phyloP scores from a whole-genome alignment of 2,329 filamentous ascomycete species.

The Monosporascus sp. region DNA sequence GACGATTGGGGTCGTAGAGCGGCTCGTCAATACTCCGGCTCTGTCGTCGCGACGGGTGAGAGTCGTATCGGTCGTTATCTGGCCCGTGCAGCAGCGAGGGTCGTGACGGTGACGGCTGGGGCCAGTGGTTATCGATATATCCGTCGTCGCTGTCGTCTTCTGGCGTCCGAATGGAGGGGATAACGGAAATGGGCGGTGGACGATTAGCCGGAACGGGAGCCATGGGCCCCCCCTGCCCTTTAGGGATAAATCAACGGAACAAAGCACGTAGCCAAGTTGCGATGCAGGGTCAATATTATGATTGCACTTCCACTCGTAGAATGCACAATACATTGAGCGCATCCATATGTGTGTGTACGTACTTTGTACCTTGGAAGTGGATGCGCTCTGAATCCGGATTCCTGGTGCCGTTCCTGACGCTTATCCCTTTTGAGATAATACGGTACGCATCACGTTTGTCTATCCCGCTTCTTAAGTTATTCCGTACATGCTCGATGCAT shows the following conservation, averaged over 20 bases:
- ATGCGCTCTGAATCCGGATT: no score
- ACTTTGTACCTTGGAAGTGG: no score
- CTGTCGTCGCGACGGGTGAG: constrained; percentile 1
- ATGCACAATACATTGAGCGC: no score
- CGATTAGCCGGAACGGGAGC: constrained; percentile 15
- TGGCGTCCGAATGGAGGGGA: constrained; percentile 22
- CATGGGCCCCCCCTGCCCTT: constrained; percentile 24
- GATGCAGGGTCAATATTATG: neutral
- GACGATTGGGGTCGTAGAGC: constrained; percentile 26
- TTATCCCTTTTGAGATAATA: no score
- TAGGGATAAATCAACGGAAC: constrained; percentile 12
- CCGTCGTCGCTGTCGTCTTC: constrained; percentile 13
- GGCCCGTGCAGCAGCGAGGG: constrained; percentile 13
- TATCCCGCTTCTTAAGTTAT: no score
- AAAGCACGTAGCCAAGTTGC: neutral
- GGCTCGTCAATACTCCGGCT: constrained; percentile 6
- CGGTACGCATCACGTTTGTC: no score
- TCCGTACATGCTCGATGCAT: no score
- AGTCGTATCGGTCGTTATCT: constrained; percentile 1
- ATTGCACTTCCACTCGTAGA: no score
- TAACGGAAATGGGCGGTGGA: constrained; percentile 23
- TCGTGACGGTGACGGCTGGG: constrained; percentile 9
- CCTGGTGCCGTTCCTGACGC: no score
- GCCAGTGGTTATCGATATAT: constrained; percentile 2
- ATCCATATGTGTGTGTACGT: no score